Conservation (phyloP, 192 early-diverging fungal species). For the Jimgerdemannia lactiflua region DNA sequence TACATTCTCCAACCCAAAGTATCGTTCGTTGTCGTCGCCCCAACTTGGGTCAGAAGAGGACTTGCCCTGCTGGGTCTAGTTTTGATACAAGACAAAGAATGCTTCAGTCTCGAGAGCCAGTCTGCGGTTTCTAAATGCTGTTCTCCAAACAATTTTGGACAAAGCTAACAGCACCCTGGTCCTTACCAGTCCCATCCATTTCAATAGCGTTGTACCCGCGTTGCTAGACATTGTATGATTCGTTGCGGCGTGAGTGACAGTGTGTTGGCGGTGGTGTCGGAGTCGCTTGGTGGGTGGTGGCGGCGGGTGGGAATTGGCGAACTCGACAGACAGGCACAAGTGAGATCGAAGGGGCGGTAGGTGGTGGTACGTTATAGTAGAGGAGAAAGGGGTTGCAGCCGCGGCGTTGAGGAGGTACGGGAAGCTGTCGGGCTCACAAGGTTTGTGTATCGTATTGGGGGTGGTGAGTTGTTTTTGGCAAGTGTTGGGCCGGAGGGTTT, state of each 20-base stretch:
- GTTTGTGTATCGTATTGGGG: background rate
- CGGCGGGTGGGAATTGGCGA: background rate
- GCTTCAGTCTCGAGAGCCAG: no score
- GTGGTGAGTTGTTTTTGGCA: no score
- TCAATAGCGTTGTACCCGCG: constrained; percentile 39
- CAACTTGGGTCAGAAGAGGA: constrained; percentile 35
- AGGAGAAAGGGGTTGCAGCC: background rate
- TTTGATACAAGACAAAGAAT: no score
- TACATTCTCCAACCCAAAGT: constrained; percentile 92
- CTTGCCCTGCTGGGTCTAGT: constrained; percentile 41
- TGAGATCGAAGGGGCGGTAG: background rate
- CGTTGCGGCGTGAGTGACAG: background rate
- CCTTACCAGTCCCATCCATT: constrained; percentile 54
- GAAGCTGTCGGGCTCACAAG: background rate
- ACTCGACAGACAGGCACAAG: background rate
- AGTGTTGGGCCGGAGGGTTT: no score
- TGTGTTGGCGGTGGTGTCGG: no score
- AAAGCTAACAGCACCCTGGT: background rate
- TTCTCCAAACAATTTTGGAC: background rate
- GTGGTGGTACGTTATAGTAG: background rate
- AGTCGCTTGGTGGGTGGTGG: background rate
- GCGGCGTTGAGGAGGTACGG: no score
- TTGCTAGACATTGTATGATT: constrained; percentile 24
- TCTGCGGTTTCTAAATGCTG: background rate
- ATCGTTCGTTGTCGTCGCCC: constrained; percentile 70